Evolutionary conservation across 1,284 basidiomycete species (phyloP).

Genomic region (Fomitopsis schrenkii): DNA sequence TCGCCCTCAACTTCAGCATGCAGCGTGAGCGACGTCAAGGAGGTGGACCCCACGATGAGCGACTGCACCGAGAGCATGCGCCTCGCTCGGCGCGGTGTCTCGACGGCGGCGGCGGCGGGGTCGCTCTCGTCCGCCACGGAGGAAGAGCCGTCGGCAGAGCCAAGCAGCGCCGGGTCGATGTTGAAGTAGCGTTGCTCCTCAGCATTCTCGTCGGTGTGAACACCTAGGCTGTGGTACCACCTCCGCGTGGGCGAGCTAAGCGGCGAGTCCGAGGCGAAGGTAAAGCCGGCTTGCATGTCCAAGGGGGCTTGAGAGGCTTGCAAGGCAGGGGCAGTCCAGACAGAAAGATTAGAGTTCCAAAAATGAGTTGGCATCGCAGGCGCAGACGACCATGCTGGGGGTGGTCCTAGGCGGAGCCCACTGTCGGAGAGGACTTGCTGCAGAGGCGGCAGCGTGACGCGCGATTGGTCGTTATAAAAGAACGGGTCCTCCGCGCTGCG

Average conservation of each 20-base stretch:
- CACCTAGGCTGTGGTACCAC: not conserved
- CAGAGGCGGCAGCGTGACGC: slow-evolving; percentile 3
- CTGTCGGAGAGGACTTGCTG: slow-evolving; percentile 5
- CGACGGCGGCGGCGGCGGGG: too few relatives aligned
- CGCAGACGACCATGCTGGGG: not conserved
- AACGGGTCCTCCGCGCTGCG: not conserved
- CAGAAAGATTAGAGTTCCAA: not conserved
- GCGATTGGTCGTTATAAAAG: not conserved
- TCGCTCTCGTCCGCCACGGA: not conserved
- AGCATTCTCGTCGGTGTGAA: not conserved
- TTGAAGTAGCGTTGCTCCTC: not conserved
- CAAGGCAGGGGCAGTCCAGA: not conserved
- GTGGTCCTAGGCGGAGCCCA: not conserved
- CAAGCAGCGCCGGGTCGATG: not conserved
- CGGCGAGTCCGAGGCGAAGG: not conserved
- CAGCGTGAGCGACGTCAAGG: not conserved
- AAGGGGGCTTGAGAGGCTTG: not conserved
- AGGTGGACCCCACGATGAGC: not conserved
- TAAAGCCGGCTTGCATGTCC: not conserved
- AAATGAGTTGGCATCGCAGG: not conserved
- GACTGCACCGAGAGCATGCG: not conserved
- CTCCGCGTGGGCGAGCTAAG: not conserved
- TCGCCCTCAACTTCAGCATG: not conserved
- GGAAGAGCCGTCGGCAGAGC: not conserved
- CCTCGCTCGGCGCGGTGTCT: not conserved